These are phyloP conservation scores for Ustilago vetiveriae DNA, from an alignment of 1,284 basidiomycete species.

Conservation along the genomic window DNA sequence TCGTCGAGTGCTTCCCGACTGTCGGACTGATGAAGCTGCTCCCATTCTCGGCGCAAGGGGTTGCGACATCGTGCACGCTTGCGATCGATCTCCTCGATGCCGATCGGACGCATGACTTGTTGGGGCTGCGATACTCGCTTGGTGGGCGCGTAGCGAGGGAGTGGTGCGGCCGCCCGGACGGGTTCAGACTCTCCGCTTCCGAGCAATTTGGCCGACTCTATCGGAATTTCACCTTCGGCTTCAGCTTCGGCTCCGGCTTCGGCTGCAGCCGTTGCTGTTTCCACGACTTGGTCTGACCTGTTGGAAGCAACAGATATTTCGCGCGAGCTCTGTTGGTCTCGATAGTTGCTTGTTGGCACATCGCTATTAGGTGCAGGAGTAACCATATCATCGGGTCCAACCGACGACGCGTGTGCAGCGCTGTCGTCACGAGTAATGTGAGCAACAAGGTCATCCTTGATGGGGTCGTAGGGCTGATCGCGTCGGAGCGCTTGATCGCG, in stretches of 20 bases:
- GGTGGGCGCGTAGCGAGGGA: conserved; percentile 46
- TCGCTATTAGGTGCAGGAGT: too few relatives aligned
- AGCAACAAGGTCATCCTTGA: too few relatives aligned
- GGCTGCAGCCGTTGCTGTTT: too few relatives aligned
- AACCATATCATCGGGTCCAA: background rate
- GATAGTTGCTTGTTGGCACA: too few relatives aligned
- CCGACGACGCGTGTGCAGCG: background rate
- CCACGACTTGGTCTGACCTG: background rate
- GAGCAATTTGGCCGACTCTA: background rate
- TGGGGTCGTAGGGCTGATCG: too few relatives aligned
- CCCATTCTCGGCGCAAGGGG: conserved; percentile 53
- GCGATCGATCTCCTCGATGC: conserved; percentile 47
- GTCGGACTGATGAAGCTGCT: conserved; percentile 26
- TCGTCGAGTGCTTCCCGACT: conserved; percentile 44
- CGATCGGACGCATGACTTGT: conserved; percentile 45
- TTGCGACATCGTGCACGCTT: conserved; percentile 46
- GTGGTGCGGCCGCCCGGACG: conserved; percentile 1
- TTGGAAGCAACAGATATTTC: background rate
- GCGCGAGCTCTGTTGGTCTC: too few relatives aligned
- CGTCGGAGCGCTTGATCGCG: too few relatives aligned
- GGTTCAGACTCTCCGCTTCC: background rate
- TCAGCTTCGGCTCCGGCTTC: too few relatives aligned
- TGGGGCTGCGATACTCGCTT: conserved; percentile 43
- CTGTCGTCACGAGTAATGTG: too few relatives aligned
- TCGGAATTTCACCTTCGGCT: background rate